These are phyloP conservation scores for Pulveroboletus sp. DNA, from an alignment of 1,284 basidiomycete genomes.

Conservation along the genomic window DNA sequence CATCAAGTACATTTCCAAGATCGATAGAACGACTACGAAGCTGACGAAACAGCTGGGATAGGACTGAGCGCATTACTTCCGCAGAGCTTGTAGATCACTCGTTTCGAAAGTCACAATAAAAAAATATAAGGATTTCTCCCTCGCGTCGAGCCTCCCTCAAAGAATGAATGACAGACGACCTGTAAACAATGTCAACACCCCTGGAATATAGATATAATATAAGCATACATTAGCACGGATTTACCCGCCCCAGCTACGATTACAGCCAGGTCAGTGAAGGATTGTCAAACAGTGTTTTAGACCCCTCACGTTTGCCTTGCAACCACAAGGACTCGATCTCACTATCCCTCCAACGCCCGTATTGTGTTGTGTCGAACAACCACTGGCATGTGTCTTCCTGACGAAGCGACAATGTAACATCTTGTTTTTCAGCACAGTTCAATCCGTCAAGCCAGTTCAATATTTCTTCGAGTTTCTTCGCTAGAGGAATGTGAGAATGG, in stretches of 20 bases:
- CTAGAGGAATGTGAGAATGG: neutral
- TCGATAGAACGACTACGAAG: neutral
- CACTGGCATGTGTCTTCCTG: too few species aligned
- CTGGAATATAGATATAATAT: neutral
- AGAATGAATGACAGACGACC: slow-evolving; percentile 2
- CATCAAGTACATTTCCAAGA: neutral
- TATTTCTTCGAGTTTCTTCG: too few species aligned
- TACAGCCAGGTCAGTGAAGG: neutral
- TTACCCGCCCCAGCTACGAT: neutral
- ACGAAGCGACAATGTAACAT: too few species aligned
- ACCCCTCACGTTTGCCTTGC: neutral
- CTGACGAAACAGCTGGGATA: slow-evolving; percentile 3
- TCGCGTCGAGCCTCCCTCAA: neutral
- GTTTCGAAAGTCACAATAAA: slow-evolving; percentile 2
- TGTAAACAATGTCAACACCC: neutral
- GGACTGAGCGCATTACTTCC: slow-evolving; percentile 2
- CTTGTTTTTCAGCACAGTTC: too few species aligned
- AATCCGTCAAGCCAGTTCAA: too few species aligned
- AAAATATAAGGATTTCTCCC: neutral
- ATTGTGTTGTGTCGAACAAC: neutral
- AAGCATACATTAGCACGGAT: neutral
- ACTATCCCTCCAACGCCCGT: neutral
- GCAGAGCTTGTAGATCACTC: neutral
- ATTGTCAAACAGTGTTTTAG: neutral
- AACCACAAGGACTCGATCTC: neutral